Evolutionary conservation across 768 basidiomycete genomes (phyloP).

Genomic region (Cyathus striatus): DNA sequence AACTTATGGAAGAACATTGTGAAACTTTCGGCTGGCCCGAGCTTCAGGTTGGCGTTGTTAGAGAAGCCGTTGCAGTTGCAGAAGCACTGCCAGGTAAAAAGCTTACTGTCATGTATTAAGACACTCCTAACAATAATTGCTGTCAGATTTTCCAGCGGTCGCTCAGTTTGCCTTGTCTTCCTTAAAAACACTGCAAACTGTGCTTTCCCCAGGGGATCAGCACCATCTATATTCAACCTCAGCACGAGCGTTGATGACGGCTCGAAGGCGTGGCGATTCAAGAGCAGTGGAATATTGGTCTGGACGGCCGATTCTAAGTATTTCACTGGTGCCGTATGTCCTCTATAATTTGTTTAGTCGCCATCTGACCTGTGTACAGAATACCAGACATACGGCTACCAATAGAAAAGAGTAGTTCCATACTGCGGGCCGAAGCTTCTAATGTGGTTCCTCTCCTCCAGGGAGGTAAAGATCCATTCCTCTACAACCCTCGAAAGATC

Average conservation of each 20-base stretch:
- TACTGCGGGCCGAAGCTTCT: conserved; percentile 36
- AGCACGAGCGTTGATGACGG: conserved; percentile 64
- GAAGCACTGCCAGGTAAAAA: conserved; percentile 83
- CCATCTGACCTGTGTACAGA: conserved; percentile 32
- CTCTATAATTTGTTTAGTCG: background rate
- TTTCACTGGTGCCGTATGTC: conserved; percentile 75
- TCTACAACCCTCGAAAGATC: conserved; percentile 83
- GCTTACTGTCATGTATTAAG: background rate
- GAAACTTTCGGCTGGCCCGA: conserved; percentile 90
- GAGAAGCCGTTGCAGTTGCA: conserved; percentile 88
- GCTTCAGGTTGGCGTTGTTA: conserved; percentile 87
- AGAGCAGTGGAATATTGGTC: conserved; percentile 84
- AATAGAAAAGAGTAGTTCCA: conserved; percentile 63
- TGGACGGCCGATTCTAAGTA: conserved; percentile 69
- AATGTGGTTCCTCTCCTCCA: conserved; percentile 44
- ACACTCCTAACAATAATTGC: background rate
- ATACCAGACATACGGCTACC: conserved; percentile 67
- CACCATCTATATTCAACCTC: conserved; percentile 71
- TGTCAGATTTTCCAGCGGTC: conserved; percentile 74
- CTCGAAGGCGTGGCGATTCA: conserved; percentile 72
- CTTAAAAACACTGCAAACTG: conserved; percentile 63
- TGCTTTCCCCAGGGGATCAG: conserved; percentile 76
- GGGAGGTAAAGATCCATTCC: conserved; percentile 72
- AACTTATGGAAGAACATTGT: conserved; percentile 31
- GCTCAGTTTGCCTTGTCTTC: conserved; percentile 89